Base-by-base conservation (phyloP, 179 eudicot species). In the Silene coronaria region DNA sequence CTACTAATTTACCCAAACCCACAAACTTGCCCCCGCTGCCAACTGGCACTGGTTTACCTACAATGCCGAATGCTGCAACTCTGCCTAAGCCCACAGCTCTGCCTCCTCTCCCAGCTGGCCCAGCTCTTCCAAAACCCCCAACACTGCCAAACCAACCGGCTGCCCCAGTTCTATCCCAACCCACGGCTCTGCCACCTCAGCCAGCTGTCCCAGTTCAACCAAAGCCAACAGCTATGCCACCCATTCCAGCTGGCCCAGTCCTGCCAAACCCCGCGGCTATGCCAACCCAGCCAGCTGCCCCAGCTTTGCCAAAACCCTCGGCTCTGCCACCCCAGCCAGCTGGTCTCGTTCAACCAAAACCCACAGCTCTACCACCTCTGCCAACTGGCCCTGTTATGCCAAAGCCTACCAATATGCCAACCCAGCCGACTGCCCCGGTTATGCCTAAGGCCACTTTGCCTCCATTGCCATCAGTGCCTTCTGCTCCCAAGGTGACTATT, bases 251-350 rank as follows among this genome's bases (percentile, higher is more conserved):
- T 51, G 21, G 12, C 30, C 65, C 77, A n/a, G 13, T 60, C 22
- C 58, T 77, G 16, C 70, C 80, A 46, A 74, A 74, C 11, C 74
- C 79, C 17, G 34, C 74, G 6, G 64, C 73, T 17, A 22, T 80
- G 51, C 83, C 83, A 23, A 76, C 82, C 2, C 38, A 45, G 48
- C 78, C 83, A 0, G 63, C 77, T 10, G n/a, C 32, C 12, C 69
- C 74, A 3, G 60, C n/a, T 53, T 22, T 71, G 42, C 74, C 74
- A 28, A 77, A 77, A 71, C 38, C 65, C 45, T 16, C 70, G 11
- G 53, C 78, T 42, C 58, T 53, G 17, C 58, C 58, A 53, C 58
- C 58, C 58, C 58, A 53, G 58, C 58, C 58, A 4, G 7, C 58
- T 53, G 58, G 1, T 2, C 58, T 4, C 1, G 58, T 17, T 53